Percentiles rank a stretch among this genome's conserved stretches.
phyloP scores from a whole-genome alignment of 768 basidiomycete genomes.

The Suillus fuscotomentosus region DNA sequence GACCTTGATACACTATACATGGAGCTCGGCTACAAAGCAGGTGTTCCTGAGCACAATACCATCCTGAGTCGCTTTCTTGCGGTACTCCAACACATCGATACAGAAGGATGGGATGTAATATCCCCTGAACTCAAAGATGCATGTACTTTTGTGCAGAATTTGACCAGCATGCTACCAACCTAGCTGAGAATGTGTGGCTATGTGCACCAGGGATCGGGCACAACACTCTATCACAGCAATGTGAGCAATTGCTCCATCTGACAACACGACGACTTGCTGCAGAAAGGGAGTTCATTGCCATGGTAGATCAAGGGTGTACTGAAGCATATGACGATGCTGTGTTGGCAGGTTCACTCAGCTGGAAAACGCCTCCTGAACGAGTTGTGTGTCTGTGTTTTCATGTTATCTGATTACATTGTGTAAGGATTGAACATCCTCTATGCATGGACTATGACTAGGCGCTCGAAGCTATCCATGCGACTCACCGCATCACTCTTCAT shows the following conservation, averaged over 20 bases:
- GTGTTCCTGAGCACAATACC: background rate
- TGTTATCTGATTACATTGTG: background rate
- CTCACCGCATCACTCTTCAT: no score
- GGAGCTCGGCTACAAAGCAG: background rate
- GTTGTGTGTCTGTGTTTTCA: background rate
- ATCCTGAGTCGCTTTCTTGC: background rate
- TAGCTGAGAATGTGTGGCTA: background rate
- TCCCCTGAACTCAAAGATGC: background rate
- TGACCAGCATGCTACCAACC: background rate
- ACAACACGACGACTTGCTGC: background rate
- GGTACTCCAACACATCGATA: background rate
- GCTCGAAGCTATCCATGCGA: no score
- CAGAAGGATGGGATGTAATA: background rate
- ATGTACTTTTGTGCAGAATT: background rate
- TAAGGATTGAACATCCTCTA: no score
- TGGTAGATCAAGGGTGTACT: background rate
- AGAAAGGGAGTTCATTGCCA: background rate
- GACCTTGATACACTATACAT: background rate
- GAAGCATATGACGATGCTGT: background rate
- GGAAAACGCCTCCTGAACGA: background rate
- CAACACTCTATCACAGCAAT: background rate
- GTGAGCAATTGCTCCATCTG: background rate
- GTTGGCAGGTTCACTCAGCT: background rate
- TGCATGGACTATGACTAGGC: no score
- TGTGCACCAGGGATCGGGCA: background rate